Conservation (phyloP, 305 asterid genomes). For the Rubia peregrina region DNA sequence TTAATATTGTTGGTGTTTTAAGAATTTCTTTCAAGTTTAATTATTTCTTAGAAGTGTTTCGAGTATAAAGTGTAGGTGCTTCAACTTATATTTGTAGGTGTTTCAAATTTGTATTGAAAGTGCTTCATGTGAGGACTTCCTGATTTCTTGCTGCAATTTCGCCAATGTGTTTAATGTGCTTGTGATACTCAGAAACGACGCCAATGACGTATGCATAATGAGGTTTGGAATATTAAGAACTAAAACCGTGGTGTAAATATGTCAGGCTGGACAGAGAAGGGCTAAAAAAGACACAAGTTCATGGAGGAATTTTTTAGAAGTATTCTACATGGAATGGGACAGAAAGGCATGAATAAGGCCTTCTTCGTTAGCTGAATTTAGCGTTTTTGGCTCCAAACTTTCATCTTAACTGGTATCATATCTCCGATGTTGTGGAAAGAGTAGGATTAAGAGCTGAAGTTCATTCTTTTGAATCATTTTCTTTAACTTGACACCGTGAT, state of each 20-base stretch:
- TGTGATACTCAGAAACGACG: too few species aligned
- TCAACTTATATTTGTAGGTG: too few species aligned
- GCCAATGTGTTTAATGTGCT: too few species aligned
- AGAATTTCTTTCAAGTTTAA: too few species aligned
- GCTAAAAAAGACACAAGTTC: slow-evolving; percentile 80
- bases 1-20: too few species aligned
- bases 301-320: slow-evolving; percentile 72
- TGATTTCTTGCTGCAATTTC: too few species aligned
- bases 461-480: too few species aligned
- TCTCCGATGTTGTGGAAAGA: not conserved
- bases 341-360: slow-evolving; percentile 56
- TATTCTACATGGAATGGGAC: slow-evolving; percentile 83
- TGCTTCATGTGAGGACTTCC: not conserved
- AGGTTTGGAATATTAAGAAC: not conserved
- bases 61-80: too few species aligned
- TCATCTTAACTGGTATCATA: not conserved
- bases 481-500: not conserved
- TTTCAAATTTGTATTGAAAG: too few species aligned
- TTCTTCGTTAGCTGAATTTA: slow-evolving; percentile 4
- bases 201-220: too few species aligned
- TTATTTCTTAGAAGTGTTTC: too few species aligned
- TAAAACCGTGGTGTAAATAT: slow-evolving; percentile 10
- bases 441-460: not conserved
- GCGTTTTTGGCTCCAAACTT: not conserved
- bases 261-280: slow-evolving; percentile 75